phyloP scores from a whole-genome alignment of 805 yeast species.

The Yarrowia sp. region DNA sequence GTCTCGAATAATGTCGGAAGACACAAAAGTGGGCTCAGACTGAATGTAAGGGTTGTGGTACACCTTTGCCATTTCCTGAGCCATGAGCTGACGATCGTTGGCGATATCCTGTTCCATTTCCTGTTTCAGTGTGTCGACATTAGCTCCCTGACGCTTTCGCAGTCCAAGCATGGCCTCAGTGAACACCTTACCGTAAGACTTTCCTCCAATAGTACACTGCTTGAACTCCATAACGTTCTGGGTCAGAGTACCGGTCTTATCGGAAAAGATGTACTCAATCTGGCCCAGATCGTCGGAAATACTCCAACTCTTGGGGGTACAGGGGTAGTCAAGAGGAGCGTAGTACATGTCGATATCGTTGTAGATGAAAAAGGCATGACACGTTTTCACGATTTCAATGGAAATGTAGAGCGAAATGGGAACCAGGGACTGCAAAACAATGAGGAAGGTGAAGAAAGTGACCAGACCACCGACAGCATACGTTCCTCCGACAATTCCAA shows the following conservation, averaged over 20 bases:
- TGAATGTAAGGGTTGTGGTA: slow-evolving; percentile 40
- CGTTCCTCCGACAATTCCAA: slow-evolving; percentile 57
- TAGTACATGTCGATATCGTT: slow-evolving; percentile 71
- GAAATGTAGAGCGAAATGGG: slow-evolving; percentile 80
- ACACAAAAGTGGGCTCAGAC: slow-evolving; percentile 57
- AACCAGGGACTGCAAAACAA: slow-evolving; percentile 71
- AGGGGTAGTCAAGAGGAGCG: slow-evolving; percentile 66
- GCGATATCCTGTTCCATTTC: slow-evolving; percentile 49
- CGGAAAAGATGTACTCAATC: slow-evolving; percentile 77
- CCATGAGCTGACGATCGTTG: slow-evolving; percentile 51
- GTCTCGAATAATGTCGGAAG: slow-evolving; percentile 60
- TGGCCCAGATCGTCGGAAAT: slow-evolving; percentile 84
- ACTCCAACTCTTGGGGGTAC: slow-evolving; percentile 81
- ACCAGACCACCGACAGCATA: slow-evolving; percentile 66
- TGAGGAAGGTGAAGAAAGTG: slow-evolving; percentile 68
- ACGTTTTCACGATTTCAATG: slow-evolving; percentile 74
- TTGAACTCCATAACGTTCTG: slow-evolving; percentile 84
- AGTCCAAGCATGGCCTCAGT: slow-evolving; percentile 73
- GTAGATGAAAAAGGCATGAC: slow-evolving; percentile 74
- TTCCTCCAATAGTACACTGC: slow-evolving; percentile 69
- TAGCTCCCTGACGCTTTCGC: slow-evolving; percentile 62
- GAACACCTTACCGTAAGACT: slow-evolving; percentile 69
- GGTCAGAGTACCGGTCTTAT: slow-evolving; percentile 80
- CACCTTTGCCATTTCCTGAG: slow-evolving; percentile 51
- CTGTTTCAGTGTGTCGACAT: slow-evolving; percentile 52